Base-by-base conservation (phyloP, 306 rosid species). In the Vicia villosa region DNA sequence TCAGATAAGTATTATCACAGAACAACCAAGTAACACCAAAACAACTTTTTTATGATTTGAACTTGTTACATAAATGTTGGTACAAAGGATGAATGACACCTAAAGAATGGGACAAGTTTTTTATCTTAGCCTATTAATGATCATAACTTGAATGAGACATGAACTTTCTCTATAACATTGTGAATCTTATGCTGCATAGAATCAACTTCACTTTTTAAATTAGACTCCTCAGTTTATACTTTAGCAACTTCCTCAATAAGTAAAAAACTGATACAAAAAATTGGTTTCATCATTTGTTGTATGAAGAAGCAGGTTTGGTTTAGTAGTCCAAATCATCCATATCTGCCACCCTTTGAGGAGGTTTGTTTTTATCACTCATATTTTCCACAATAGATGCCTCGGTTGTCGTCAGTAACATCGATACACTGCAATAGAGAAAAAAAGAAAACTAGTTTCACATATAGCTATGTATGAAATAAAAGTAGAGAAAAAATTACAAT, bases 391-490 rank as follows among this genome's bases (percentile, higher is more conserved):
- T 79, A 43, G 83, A 41, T 61, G 95, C 98, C 76, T 90, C 98
- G 4, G 90, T 83, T 42, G 98, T 94, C 0, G 98, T 81, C 86
- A 94, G 75, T 45, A 94, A 84, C 86, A 90, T 77, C 3, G 97
- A 94, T 5, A 94, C 74, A 21, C 98, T 94, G 86, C 28, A 64
- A 5, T n/a, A 69, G 3, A 49, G 55, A 20, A 46, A 67, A 73
- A 70, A 63, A 20, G 41, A 67, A 73, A 70, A 63, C 59, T 8
- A 70, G 73, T 59, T 70, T 51, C 50, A n/a, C 17, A 45, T 24
- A 32, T n/a, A 17, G 19, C 20, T 34, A 17, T 41, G 8, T 21
- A 63, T 12, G 34, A 32, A 74, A 16, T 12, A 13, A 19, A 51
- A 1, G 37, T 17, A 57, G 4, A 55, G 5, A n/a, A 58, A 32